Evolutionary conservation across 2,329 filamentous ascomycete species (phyloP).

Genomic region (Fusarium sp.): DNA sequence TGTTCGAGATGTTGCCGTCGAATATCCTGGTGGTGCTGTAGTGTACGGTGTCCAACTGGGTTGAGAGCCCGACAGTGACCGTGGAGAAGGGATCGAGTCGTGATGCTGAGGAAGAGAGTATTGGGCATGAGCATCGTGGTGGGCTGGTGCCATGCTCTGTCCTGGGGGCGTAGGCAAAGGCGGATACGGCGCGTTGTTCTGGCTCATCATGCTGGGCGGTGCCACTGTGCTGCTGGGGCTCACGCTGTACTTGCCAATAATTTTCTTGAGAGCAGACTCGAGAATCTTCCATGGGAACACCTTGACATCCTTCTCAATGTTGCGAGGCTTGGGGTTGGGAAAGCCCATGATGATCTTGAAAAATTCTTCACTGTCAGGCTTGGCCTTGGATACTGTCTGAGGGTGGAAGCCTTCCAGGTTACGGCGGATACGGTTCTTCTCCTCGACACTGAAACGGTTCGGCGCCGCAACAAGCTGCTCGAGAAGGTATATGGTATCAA

Average conservation of each 20-base stretch:
- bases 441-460: constrained; percentile 91
- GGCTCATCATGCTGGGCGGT: constrained; percentile 59
- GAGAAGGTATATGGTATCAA: constrained; percentile 95
- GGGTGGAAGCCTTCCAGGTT: constrained; percentile 97
- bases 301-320: constrained; percentile 99
- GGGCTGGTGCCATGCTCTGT: constrained; percentile 52
- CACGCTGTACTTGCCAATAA: constrained; percentile 94
- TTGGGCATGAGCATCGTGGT: constrained; percentile 54
- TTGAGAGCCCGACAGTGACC: constrained; percentile 65
- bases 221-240: constrained; percentile 59
- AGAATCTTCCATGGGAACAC: constrained; percentile 98
- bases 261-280: constrained; percentile 91
- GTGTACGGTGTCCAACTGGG: constrained; percentile 66
- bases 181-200: constrained; percentile 59
- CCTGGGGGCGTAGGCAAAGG: constrained; percentile 64
- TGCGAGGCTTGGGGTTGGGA: constrained; percentile 92
- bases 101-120: constrained; percentile 62
- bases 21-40: constrained; percentile 53
- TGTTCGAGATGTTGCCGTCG: constrained; percentile 57
- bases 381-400: constrained; percentile 92
- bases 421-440: constrained; percentile 97
- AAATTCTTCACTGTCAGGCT: constrained; percentile 93
- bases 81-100: constrained; percentile 67
- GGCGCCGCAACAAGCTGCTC: constrained; percentile 86
- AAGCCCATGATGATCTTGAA: constrained; percentile 99